Evolutionary conservation across 2,329 filamentous ascomycete species (phyloP), one percentile per base, ranked within the genome.

Genomic region (Pleochaeta shiraiana): DNA sequence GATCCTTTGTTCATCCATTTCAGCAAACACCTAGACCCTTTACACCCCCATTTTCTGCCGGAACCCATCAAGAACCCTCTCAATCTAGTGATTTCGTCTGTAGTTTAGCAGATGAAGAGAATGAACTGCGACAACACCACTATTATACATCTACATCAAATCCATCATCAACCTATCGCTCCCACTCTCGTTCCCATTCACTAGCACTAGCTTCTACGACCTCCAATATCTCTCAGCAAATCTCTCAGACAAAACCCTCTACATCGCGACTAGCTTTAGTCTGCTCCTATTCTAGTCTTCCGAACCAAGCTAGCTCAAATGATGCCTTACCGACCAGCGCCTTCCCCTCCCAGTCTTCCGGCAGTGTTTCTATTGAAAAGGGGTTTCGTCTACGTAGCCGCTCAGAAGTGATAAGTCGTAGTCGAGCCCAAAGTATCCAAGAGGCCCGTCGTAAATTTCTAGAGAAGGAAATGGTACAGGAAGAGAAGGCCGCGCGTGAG

Each of bases 361-460:
- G 85, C 5, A 81, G 83, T 63, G 77, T 75, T 65, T 85, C 83
- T 0, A 76, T 85, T 60, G 83, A 86, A 65, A 74, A 76, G 65
- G 77, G 77, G 28, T 84, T 84, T 68, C 82, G 83, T 63, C 73
- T 84, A 4, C 81, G 83, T 67, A 80, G 80, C 61, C 79, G 81
- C 66, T 83, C 81, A 47, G 82, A 85, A 67, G 74, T 83, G 19
- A 81, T 83, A 70, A 78, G 79, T 5, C 77, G 75, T 14, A 76
- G 76, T 0, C 79, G 80, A 31, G 75, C 78, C 63, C 81, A 83
- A 66, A 79, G 82, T 50, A 79, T 86, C 37, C 78, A 80, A 55
- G 79, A 80, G 69, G 83, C 82, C 3, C 81, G 83, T 64, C 80
- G 81, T 69, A 83, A 81, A 70, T 85, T 85, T 67, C 78, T 83